A percentile compares a stretch with the other conserved stretches of the same genome.
Evolutionary conservation across 2,329 filamentous ascomycete genomes (phyloP).

Genomic region (Fusarium subglutinans): DNA sequence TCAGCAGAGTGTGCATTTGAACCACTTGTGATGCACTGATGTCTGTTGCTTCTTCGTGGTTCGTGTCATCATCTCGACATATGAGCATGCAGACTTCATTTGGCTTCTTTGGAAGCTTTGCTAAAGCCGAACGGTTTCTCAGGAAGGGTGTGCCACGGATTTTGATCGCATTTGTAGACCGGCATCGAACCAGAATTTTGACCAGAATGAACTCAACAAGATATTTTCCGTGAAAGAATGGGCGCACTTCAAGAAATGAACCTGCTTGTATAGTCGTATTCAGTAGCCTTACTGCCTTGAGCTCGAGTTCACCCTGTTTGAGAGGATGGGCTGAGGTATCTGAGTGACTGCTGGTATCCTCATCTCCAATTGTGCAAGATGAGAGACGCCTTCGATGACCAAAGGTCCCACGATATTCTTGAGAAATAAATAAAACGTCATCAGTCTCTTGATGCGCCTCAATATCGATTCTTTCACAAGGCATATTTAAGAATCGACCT

Average conservation of each 20-base stretch:
- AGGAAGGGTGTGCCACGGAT: slow-evolving; percentile 53
- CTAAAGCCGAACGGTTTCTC: slow-evolving; percentile 48
- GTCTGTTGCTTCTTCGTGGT: slow-evolving; percentile 50
- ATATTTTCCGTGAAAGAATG: slow-evolving; percentile 34
- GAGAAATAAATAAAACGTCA: slow-evolving; percentile 30
- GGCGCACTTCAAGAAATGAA: slow-evolving; percentile 44
- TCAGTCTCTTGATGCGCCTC: slow-evolving; percentile 5
- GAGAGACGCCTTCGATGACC: slow-evolving; percentile 18
- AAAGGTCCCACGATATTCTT: background rate
- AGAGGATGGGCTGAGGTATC: slow-evolving; percentile 18
- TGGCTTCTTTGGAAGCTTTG: slow-evolving; percentile 49
- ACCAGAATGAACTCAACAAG: slow-evolving; percentile 53
- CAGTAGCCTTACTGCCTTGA: slow-evolving; percentile 26
- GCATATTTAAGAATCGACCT: slow-evolving; percentile 8
- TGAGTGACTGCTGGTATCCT: slow-evolving; percentile 22
- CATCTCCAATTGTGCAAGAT: slow-evolving; percentile 38
- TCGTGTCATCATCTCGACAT: slow-evolving; percentile 43
- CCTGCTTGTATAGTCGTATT: slow-evolving; percentile 31
- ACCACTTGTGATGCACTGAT: slow-evolving; percentile 52
- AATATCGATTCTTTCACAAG: slow-evolving; percentile 1
- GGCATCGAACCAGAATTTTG: slow-evolving; percentile 50
- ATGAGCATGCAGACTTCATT: slow-evolving; percentile 56
- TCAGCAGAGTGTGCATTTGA: slow-evolving; percentile 53
- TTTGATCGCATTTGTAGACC: slow-evolving; percentile 23
- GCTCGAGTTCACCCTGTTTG: slow-evolving; percentile 33